phyloP scores from a whole-genome alignment of 345 rosid genomes.

The Geranium brycei region DNA sequence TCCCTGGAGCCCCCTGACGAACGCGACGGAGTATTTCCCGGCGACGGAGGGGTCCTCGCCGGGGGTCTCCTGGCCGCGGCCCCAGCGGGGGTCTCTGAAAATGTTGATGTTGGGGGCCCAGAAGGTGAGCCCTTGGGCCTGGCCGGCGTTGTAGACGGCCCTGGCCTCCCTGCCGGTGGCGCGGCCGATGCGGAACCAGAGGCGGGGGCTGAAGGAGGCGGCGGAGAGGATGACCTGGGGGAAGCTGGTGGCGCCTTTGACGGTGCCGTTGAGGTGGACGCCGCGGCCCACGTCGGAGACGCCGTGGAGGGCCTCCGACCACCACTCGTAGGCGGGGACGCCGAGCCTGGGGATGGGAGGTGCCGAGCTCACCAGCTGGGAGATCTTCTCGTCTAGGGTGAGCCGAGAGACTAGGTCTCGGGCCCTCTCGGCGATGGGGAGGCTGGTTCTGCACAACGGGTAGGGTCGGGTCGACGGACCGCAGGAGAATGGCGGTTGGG shows the following conservation, averaged over 20 bases:
- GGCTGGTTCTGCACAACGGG: slow-evolving; percentile 43
- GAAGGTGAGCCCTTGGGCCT: slow-evolving; percentile 57
- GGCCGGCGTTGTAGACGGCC: slow-evolving; percentile 52
- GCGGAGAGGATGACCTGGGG: slow-evolving; percentile 80
- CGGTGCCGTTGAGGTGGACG: slow-evolving; percentile 38
- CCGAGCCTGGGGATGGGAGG: slow-evolving; percentile 65
- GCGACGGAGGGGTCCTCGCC: slow-evolving; percentile 70
- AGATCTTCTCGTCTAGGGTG: slow-evolving; percentile 65
- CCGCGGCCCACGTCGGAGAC: slow-evolving; percentile 46
- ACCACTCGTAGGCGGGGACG: slow-evolving; percentile 73
- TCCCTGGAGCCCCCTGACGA: slow-evolving; percentile 71
- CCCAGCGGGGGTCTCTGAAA: slow-evolving; percentile 90
- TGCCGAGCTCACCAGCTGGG: slow-evolving; percentile 64
- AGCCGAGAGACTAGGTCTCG: slow-evolving; percentile 60
- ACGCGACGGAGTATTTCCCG: slow-evolving; percentile 54
- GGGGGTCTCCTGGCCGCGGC: slow-evolving; percentile 83
- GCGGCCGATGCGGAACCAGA: slow-evolving; percentile 84
- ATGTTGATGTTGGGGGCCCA: slow-evolving; percentile 83
- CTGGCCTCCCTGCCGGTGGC: slow-evolving; percentile 61
- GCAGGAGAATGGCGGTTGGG: slow-evolving; percentile 49
- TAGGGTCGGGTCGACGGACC: slow-evolving; percentile 34
- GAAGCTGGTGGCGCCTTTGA: slow-evolving; percentile 67
- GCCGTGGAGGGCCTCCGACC: slow-evolving; percentile 92
- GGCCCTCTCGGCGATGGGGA: slow-evolving; percentile 44
- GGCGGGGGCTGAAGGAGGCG: slow-evolving; percentile 56